Conservation (phyloP, 768 basidiomycete species). For the Agrocybe praecox region DNA sequence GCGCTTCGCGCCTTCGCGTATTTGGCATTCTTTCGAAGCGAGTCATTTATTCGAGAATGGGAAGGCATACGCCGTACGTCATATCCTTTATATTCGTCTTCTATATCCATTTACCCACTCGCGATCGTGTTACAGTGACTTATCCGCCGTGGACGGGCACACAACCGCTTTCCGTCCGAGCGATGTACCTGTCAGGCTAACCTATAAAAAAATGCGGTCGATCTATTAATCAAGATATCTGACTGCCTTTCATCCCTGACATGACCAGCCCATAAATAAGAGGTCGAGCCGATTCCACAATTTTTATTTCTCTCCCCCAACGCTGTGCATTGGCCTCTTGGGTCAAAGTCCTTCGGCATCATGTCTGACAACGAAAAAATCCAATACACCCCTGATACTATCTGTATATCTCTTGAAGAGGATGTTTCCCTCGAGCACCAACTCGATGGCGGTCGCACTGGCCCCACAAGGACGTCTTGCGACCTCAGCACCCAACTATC, state of each 20-base stretch:
- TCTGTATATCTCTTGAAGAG: constrained; percentile 18
- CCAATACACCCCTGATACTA: constrained; percentile 11
- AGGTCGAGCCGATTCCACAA: background rate
- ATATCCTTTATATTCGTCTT: constrained; percentile 13
- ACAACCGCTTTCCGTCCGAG: constrained; percentile 3
- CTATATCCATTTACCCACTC: constrained; percentile 1
- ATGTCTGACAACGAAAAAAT: constrained; percentile 17
- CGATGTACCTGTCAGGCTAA: constrained; percentile 1
- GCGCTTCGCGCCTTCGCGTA: background rate
- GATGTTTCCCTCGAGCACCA: constrained; percentile 8
- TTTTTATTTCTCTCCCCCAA: background rate
- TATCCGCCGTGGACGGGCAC: constrained; percentile 4
- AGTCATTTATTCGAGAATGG: constrained; percentile 14
- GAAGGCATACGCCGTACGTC: constrained; percentile 13
- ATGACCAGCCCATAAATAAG: constrained; percentile 12
- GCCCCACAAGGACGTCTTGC: background rate
- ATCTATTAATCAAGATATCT: constrained; percentile 7
- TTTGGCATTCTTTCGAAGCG: constrained; percentile 5
- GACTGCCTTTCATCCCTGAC: constrained; percentile 3
- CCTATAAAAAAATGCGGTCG: constrained; percentile 4
- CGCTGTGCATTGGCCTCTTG: background rate
- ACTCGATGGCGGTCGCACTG: background rate
- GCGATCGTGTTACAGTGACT: constrained; percentile 2
- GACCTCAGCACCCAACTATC: background rate
- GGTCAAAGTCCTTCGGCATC: background rate